phyloP scores from a whole-genome alignment of 2,329 filamentous ascomycete species.

The Pseudopyrenochaeta lycopersici region DNA sequence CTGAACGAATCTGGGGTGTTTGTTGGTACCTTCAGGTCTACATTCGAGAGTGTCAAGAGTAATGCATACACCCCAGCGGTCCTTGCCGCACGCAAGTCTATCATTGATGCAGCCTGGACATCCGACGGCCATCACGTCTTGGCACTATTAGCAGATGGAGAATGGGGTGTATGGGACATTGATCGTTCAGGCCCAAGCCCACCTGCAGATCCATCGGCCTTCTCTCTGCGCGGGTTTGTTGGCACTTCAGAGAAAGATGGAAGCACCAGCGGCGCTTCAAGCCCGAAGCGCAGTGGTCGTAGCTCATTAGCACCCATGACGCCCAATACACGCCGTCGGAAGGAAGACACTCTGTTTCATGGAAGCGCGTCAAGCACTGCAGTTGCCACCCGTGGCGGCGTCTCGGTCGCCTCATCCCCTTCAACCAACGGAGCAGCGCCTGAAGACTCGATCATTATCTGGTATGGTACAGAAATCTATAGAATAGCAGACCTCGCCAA shows the following conservation, averaged over 20 bases:
- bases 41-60: conserved; percentile 42
- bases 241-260: conserved; percentile 36
- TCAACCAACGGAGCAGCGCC: conserved; percentile 39
- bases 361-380: conserved; percentile 45
- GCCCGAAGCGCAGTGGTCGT: conserved; percentile 45
- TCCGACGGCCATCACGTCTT: conserved; percentile 57
- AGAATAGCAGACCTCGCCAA: conserved; percentile 55
- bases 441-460: conserved; percentile 58
- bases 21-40: conserved; percentile 43
- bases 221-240: conserved; percentile 49
- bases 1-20: conserved; percentile 37
- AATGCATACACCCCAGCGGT: conserved; percentile 31
- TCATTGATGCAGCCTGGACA: conserved; percentile 60
- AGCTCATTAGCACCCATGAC: conserved; percentile 59
- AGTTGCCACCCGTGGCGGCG: conserved; percentile 51
- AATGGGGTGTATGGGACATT: conserved; percentile 64
- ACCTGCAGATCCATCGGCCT: conserved; percentile 39
- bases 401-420: conserved; percentile 50
- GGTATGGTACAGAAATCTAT: conserved; percentile 56
- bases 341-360: conserved; percentile 56
- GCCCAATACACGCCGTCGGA: conserved; percentile 59
- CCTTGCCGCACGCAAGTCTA: conserved; percentile 54
- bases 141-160: conserved; percentile 59
- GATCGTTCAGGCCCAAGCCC: conserved; percentile 46
- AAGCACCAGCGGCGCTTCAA: conserved; percentile 27